Percentiles rank a stretch among this genome's conserved stretches.
phyloP scores from a whole-genome alignment of 2,329 filamentous ascomycete genomes.

The Colletotrichum sidae region DNA sequence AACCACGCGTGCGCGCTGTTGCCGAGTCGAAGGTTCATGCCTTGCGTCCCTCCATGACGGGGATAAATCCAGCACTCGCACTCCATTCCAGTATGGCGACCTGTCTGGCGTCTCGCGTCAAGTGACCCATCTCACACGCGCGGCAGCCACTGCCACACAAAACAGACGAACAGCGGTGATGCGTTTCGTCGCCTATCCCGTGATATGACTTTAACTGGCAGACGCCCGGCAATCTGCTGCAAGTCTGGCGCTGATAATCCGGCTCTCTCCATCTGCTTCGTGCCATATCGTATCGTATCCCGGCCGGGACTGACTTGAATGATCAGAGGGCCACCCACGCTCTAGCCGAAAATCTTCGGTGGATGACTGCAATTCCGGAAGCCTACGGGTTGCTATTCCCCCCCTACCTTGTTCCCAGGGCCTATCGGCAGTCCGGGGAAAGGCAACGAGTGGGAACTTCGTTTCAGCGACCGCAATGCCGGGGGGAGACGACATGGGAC shows the following conservation, averaged over 20 bases:
- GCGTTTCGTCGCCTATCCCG: conserved; percentile 12
- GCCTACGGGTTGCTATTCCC: conserved; percentile 20
- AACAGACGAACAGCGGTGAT: conserved; percentile 18
- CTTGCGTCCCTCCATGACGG: conserved; percentile 11
- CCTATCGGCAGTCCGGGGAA: conserved; percentile 36
- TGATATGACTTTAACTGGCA: too few species aligned
- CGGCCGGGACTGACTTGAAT: conserved; percentile 11
- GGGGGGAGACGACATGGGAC: conserved; percentile 18
- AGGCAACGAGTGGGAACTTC: conserved; percentile 22
- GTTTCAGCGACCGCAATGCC: conserved; percentile 29
- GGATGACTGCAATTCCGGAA: conserved; percentile 32
- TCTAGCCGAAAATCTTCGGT: conserved; percentile 13
- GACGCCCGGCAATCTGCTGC: neutral
- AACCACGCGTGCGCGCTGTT: neutral
- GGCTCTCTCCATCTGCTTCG: neutral
- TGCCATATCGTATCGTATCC: neutral
- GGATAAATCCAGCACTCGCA: neutral
- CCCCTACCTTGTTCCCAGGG: conserved; percentile 7
- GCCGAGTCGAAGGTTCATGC: conserved; percentile 19
- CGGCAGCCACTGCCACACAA: neutral
- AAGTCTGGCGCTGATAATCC: conserved; percentile 18
- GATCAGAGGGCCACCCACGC: neutral
- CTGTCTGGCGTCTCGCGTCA: neutral
- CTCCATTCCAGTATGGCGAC: too few species aligned
- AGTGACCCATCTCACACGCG: neutral